Evolutionary conservation across 2,329 filamentous ascomycete genomes (phyloP).

Genomic region (Aureobasidium pullulans): DNA sequence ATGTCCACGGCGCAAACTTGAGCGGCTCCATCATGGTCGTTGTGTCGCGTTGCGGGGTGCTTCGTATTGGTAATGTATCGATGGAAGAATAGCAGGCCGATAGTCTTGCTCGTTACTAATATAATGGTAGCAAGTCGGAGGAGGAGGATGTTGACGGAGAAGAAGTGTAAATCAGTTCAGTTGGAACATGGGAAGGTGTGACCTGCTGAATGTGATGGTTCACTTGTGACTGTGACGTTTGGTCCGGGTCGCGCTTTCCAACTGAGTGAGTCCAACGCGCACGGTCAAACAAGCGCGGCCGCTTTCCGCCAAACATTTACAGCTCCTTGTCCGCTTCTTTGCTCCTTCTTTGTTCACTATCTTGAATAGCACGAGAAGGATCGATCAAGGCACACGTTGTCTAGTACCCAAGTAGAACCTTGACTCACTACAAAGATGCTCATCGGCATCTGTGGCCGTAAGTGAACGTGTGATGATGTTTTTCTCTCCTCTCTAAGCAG

Average conservation of each 20-base stretch:
- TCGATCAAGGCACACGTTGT: too few relatives aligned
- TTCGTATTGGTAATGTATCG: not conserved
- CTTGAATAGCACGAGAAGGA: not conserved
- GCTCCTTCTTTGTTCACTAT: not conserved
- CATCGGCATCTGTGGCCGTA: slow-evolving; percentile 69
- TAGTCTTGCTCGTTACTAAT: too few relatives aligned
- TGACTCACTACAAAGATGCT: slow-evolving; percentile 49
- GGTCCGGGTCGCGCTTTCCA: slow-evolving; percentile 2
- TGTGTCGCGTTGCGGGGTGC: slow-evolving; percentile 15
- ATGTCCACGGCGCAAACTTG: slow-evolving; percentile 83
- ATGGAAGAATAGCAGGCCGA: too few relatives aligned
- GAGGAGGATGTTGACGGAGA: too few relatives aligned
- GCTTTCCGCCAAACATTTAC: not conserved
- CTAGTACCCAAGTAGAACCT: too few relatives aligned
- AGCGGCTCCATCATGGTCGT: slow-evolving; percentile 36
- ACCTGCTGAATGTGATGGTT: slow-evolving; percentile 1
- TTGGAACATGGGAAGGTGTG: not conserved
- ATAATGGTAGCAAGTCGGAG: too few relatives aligned
- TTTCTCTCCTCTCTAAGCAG: not conserved
- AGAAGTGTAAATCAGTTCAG: not conserved
- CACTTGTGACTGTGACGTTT: slow-evolving; percentile 7
- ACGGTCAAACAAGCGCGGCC: not conserved
- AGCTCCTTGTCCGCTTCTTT: not conserved
- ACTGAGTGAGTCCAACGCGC: not conserved
- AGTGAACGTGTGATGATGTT: slow-evolving; percentile 18